A percentile compares a stretch with the other conserved stretches of the same genome.
phyloP scores from a whole-genome alignment of 257 asterid genomes.

The Anisodus tanguticus region DNA sequence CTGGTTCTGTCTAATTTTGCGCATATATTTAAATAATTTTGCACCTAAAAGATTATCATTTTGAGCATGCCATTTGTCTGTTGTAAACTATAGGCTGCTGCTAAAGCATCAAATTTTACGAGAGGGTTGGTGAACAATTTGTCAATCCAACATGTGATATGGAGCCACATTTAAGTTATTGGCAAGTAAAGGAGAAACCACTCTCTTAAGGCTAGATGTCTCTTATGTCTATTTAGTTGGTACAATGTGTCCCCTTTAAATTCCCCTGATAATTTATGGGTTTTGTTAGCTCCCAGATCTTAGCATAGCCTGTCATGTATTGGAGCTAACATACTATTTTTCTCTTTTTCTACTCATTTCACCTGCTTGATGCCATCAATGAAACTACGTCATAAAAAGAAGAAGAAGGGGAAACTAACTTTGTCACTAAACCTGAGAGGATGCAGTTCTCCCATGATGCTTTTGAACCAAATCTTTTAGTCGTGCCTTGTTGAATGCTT shows the following conservation, averaged over 20 bases:
- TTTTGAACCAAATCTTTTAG: not conserved
- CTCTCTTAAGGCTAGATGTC: not conserved
- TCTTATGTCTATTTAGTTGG: not conserved
- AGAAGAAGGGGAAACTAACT: not conserved
- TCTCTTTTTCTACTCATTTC: not conserved
- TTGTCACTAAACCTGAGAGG: not conserved
- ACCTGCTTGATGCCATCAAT: not conserved
- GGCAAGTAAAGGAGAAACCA: not conserved
- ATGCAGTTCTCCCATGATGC: not conserved
- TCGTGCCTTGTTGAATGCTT: not conserved
- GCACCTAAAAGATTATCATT: not conserved
- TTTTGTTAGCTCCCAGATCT: not conserved
- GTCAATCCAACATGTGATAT: not conserved
- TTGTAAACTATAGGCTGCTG: not conserved
- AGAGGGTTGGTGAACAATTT: constrained; percentile 20
- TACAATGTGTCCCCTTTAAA: not conserved
- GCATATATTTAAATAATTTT: not conserved
- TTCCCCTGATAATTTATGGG: not conserved
- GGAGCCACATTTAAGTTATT: constrained; percentile 15
- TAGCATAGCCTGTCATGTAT: not conserved
- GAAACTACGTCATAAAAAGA: not conserved
- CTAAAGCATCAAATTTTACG: constrained; percentile 5
- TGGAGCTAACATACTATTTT: not conserved
- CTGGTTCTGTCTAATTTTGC: not conserved
- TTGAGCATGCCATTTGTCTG: not conserved